Conservation (phyloP, 2,329 filamentous ascomycete genomes). For the Penicillium brasilianum region DNA sequence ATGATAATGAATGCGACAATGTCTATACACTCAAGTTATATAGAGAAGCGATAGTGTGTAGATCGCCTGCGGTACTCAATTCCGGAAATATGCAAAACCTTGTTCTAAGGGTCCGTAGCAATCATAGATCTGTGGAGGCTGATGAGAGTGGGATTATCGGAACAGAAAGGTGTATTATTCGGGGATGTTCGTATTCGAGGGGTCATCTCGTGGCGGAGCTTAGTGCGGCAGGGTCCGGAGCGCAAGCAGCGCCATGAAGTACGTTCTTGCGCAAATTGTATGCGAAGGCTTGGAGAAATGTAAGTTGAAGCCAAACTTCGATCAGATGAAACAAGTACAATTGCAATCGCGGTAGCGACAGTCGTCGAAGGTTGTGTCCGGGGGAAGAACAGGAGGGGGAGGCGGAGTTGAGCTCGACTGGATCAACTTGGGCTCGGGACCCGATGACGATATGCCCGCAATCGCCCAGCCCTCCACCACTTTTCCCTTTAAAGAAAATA, state of each 20-base stretch:
- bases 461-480: conserved; percentile 9
- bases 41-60: conserved; percentile 3
- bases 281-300: not conserved
- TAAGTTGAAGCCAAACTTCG: not conserved
- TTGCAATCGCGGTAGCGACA: conserved; percentile 3
- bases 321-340: not conserved
- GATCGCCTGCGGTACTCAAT: conserved; percentile 14
- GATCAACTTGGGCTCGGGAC: not conserved
- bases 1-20: not conserved
- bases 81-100: conserved; percentile 5
- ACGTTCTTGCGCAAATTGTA: not conserved
- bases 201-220: conserved; percentile 17
- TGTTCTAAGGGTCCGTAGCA: not conserved
- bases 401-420: not conserved
- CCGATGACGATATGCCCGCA: conserved; percentile 17
- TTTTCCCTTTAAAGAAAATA: not conserved
- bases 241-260: conserved; percentile 12
- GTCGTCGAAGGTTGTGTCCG: not conserved
- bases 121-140: not conserved
- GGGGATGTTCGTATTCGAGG: conserved; percentile 23
- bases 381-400: not conserved
- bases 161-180: conserved; percentile 5
- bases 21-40: conserved; percentile 13
- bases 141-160: not conserved
- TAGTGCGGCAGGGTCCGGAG: conserved; percentile 15